Percentiles rank a stretch among this genome's conserved stretches.
Conservation (phyloP, 169 alveolate genomes). For the Plasmodium inui region DNA sequence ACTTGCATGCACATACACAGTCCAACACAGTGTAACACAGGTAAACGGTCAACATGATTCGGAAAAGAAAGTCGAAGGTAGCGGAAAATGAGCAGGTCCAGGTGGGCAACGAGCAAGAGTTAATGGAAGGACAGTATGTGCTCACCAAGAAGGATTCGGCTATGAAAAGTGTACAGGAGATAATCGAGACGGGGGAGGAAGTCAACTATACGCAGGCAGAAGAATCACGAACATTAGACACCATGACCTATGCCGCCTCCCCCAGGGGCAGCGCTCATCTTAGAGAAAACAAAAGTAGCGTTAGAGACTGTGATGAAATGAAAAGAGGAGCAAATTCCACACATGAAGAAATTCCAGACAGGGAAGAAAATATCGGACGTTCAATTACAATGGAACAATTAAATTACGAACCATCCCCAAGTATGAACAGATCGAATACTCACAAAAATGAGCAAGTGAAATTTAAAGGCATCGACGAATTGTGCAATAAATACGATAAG, state of each 20-base stretch:
- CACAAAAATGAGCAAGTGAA: background rate
- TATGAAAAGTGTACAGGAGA: slow-evolving; percentile 27
- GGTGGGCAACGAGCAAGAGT: slow-evolving; percentile 8
- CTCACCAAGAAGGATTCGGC: slow-evolving; percentile 16
- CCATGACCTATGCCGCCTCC: background rate
- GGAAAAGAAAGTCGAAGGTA: slow-evolving; percentile 63
- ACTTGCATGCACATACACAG: background rate
- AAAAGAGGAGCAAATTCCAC: background rate
- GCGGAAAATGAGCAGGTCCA: slow-evolving; percentile 40
- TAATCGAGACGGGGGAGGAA: background rate
- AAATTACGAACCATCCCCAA: background rate
- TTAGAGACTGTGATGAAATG: background rate
- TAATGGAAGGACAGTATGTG: slow-evolving; percentile 26
- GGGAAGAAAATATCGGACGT: background rate
- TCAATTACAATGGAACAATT: background rate
- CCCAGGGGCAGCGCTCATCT: background rate
- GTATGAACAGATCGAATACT: background rate
- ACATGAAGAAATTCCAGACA: background rate
- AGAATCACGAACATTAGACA: background rate
- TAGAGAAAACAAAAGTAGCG: background rate
- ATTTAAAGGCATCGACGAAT: slow-evolving; percentile 39
- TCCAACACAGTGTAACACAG: background rate
- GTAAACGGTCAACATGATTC: slow-evolving; percentile 20
- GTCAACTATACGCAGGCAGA: background rate
- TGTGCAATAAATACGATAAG: slow-evolving; percentile 43